Base-by-base conservation (phyloP, 2,329 filamentous ascomycete genomes). In the Amylocarpus encephaloides region DNA sequence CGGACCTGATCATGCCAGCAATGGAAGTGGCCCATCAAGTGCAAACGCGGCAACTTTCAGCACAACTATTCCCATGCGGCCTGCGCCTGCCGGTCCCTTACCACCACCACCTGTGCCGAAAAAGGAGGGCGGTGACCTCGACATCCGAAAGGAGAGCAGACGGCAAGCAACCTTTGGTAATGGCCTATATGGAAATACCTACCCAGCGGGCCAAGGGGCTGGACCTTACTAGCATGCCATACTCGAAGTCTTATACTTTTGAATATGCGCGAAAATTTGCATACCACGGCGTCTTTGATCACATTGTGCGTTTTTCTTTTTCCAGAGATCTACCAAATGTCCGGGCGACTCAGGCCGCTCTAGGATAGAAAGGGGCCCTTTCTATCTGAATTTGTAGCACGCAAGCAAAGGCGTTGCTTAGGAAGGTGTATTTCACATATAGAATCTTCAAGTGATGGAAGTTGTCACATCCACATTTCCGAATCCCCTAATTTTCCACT, bases 11-110 rank as follows among this genome's bases (percentile, higher is more conserved):
- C 49, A 57, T 38, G 45, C 43, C 18, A 48, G 44, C 19, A 48
- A 50, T 12, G 40, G 34, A 15, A 69, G 61, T 64, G 52, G 69
- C 61, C 30, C 69, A 67, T 48, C 70, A 48, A 75, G 73, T 57
- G 70, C 72, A 39, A 73, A 69, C 52, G 68, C 69, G 46, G 66
- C 72, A 13, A 79, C 77, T 2, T 83, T 85, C 49, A 57, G 47
- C 18, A 59, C 55, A 2, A 61, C 59, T 18, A 78, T 89, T 43
- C 83, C 85, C 1, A 76, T 86, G 51, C 78, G 85, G 42, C 74
- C 78, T 40, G 82, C 76, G 29, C 76, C 77, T 2, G 77, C 72
- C 7, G 79, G 77, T 10, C 73, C 78, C 7, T 71, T 83, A 43
- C 76, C 83, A 18, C 80, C 77, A n/a, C 80, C 77, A 34, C 62